Base-by-base conservation (phyloP, 768 basidiomycete genomes). In the Suillus hirtellus region DNA sequence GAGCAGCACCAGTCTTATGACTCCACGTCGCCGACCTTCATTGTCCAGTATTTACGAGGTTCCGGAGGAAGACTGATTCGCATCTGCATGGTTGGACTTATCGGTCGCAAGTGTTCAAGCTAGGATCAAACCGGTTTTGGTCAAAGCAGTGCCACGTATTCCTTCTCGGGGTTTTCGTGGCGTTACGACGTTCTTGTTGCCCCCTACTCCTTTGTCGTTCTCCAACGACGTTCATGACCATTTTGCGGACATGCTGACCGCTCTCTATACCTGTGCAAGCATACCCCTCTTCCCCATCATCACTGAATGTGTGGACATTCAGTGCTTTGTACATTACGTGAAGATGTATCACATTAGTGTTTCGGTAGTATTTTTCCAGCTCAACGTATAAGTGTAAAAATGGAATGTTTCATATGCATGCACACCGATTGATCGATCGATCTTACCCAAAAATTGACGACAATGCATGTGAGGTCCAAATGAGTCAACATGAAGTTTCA, bases 11-110 rank as follows among this genome's bases (percentile, higher is more conserved):
- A 75, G 75, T 60, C 69, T 72, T 8, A 65, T 71, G n/a, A 67
- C 69, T n/a, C 75, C 75, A 53, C 37, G 68, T 27, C 73, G 75
- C 66, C 69, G 68, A 59, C 73, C 68, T 17, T 75, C 74, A 4
- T 67, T 75, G 10, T 75, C 74, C 1, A 75, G 74, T 8, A 75
- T 75, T 58, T 71, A 46, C 52, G 74, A 75, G 35, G 73, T 76
- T 5, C 75, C 74, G 5, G 74, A 75, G 60, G 74, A 75, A 40
- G 74, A 75, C 49, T 76, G 59, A 53, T 21, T 19, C 17, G 24
- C 27, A 14, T 47, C 15, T 38, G 34, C 50, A 47, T 61, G 59
- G 52, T 44, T 60, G 49, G 55, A 9, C 11, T 2, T 40, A 46
- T 47, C 37, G 24, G n/a, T 24, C n/a, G 59, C 31, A 35, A 50